phyloP scores from a whole-genome alignment of 129 eudicot species.

The Flaveria sonorensis region DNA sequence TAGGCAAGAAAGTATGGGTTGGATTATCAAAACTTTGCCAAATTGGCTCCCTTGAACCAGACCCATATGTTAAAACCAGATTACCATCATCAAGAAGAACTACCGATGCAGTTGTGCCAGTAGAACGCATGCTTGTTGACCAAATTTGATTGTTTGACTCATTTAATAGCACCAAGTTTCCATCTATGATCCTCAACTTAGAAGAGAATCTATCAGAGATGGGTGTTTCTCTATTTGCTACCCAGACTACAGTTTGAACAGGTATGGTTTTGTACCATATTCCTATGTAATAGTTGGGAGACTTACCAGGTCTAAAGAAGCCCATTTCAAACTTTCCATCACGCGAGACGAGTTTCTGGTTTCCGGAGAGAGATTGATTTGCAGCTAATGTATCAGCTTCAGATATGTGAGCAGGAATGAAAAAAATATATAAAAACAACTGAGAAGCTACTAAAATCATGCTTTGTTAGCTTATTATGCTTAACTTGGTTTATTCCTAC shows the following conservation, averaged over 20 bases:
- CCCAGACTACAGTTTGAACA: constrained; percentile 63
- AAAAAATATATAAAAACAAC: constrained; percentile 10
- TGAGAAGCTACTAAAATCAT: neutral
- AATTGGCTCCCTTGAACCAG: constrained; percentile 9
- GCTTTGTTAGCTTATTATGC: neutral
- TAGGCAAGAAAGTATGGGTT: constrained; percentile 47
- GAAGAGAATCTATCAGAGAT: constrained; percentile 32
- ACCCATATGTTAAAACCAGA: constrained; percentile 35
- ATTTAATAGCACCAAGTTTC: constrained; percentile 45
- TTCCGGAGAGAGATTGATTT: constrained; percentile 41
- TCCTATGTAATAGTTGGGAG: constrained; percentile 51
- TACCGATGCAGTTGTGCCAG: constrained; percentile 10
- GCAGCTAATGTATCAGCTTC: constrained; percentile 32
- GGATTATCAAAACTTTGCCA: constrained; percentile 59
- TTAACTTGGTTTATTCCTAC: neutral
- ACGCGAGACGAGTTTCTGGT: constrained; percentile 38
- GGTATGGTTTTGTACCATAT: constrained; percentile 58
- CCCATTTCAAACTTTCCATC: constrained; percentile 42
- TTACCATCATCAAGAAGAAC: constrained; percentile 46
- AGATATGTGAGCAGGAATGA: neutral
- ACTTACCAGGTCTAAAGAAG: constrained; percentile 38
- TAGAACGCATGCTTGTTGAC: constrained; percentile 45
- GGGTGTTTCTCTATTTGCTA: constrained; percentile 57
- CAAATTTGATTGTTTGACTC: constrained; percentile 40
- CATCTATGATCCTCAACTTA: constrained; percentile 38